Evolutionary conservation across 257 asterid genomes (phyloP).

Genomic region (Prunella vulgaris): DNA sequence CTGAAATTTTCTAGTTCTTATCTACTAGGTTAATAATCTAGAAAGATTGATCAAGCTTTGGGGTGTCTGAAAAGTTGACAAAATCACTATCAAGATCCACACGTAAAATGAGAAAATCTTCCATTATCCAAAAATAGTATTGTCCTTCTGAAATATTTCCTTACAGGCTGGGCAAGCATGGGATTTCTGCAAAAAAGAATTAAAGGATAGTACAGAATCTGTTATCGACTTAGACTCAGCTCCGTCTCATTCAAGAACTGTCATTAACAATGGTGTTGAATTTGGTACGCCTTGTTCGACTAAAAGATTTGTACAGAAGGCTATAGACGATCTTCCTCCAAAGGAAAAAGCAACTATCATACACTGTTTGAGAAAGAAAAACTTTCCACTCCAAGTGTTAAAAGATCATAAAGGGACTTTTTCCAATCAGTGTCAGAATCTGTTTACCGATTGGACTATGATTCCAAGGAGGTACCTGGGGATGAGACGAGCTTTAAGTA

Average conservation of each 20-base stretch:
- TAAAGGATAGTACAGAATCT: constrained; percentile 29
- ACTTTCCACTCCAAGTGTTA: constrained; percentile 9
- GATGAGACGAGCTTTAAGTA: background rate
- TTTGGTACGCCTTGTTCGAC: constrained; percentile 27
- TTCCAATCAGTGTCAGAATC: constrained; percentile 27
- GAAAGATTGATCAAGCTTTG: background rate
- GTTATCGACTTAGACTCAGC: constrained; percentile 24
- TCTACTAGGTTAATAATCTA: background rate
- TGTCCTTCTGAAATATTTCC: background rate
- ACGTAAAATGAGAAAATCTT: background rate
- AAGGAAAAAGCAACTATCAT: constrained; percentile 31
- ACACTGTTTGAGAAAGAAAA: constrained; percentile 38
- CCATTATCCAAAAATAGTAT: background rate
- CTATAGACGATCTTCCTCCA: constrained; percentile 32
- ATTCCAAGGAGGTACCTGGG: constrained; percentile 70
- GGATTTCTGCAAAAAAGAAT: constrained; percentile 40
- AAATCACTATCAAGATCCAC: background rate
- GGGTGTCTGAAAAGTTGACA: background rate
- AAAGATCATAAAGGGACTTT: constrained; percentile 6
- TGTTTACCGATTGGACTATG: constrained; percentile 29
- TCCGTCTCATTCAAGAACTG: constrained; percentile 15
- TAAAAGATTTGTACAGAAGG: constrained; percentile 32
- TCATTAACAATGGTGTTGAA: constrained; percentile 10
- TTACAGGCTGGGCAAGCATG: constrained; percentile 47
- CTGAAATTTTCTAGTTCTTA: background rate